Percentiles rank a stretch among this genome's conserved stretches.
phyloP scores from a whole-genome alignment of 352 stramenopile species.

The Elongisporangium anandrum region DNA sequence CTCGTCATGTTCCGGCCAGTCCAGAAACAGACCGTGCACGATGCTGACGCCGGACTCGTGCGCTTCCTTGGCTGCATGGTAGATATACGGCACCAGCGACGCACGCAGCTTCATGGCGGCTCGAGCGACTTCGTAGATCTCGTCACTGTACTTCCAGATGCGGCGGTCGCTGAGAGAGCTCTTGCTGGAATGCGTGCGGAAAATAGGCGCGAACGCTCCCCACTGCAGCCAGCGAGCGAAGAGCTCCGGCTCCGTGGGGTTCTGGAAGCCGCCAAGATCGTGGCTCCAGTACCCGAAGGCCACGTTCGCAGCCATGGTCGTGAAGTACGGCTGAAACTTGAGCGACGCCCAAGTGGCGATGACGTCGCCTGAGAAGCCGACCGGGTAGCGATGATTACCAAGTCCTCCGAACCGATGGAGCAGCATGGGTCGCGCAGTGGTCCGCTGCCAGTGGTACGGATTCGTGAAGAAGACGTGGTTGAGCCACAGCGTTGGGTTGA shows the following conservation, averaged over 20 bases:
- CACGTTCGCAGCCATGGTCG: slow-evolving; percentile 38
- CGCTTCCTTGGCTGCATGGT: slow-evolving; percentile 21
- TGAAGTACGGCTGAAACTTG: slow-evolving; percentile 43
- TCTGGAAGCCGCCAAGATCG: slow-evolving; percentile 35
- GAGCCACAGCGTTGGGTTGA: slow-evolving; percentile 50
- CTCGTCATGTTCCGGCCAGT: slow-evolving; percentile 30
- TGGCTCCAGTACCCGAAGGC: slow-evolving; percentile 49
- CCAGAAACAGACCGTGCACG: slow-evolving; percentile 34
- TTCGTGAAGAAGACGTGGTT: slow-evolving; percentile 44
- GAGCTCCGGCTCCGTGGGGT: slow-evolving; percentile 22
- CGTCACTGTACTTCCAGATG: slow-evolving; percentile 29
- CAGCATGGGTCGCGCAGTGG: slow-evolving; percentile 21
- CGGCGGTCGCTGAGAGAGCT: slow-evolving; percentile 18
- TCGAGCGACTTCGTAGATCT: slow-evolving; percentile 24
- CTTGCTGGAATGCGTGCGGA: slow-evolving; percentile 38
- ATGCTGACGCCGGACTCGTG: slow-evolving; percentile 24
- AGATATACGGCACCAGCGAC: slow-evolving; percentile 41
- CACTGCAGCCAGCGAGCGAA: slow-evolving; percentile 46
- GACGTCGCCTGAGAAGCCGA: slow-evolving; percentile 49
- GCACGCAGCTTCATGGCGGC: slow-evolving; percentile 21
- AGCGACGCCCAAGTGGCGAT: slow-evolving; percentile 29
- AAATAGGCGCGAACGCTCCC: slow-evolving; percentile 29
- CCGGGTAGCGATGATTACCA: slow-evolving; percentile 46
- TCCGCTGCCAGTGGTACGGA: slow-evolving; percentile 20
- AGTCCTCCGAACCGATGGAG: slow-evolving; percentile 45